A percentile compares a stretch with the other conserved stretches of the same genome.
phyloP scores from a whole-genome alignment of 2,329 filamentous ascomycete species.

The Pyricularia sp. region DNA sequence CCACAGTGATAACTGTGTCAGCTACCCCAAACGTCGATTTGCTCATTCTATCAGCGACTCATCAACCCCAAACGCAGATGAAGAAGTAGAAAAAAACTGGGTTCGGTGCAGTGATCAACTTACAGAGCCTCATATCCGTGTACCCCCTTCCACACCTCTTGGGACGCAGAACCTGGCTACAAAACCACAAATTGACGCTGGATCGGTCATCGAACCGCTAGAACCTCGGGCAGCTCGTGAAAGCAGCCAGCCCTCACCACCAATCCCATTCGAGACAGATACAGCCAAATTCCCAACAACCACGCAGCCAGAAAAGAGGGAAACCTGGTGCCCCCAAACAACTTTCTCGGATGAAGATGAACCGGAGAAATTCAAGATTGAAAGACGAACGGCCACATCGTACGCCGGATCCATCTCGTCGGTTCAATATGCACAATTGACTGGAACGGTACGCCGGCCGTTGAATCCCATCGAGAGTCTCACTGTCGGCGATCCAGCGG shows the following conservation, averaged over 20 bases:
- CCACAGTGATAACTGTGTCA: not conserved
- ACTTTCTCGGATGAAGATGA: not conserved
- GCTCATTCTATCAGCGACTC: not conserved
- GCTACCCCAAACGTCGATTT: not conserved
- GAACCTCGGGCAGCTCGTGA: not conserved
- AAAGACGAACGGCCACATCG: not conserved
- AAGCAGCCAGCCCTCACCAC: not conserved
- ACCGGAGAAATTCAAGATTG: not conserved
- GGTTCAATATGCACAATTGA: not conserved
- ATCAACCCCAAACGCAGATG: not conserved
- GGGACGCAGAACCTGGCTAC: no score
- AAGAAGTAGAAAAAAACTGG: not conserved
- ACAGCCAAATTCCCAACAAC: not conserved
- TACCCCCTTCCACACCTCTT: not conserved
- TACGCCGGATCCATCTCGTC: not conserved
- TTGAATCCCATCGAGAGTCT: not conserved
- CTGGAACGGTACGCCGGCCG: not conserved
- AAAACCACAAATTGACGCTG: not conserved
- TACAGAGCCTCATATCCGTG: not conserved
- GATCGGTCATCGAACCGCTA: not conserved
- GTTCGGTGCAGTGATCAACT: not conserved
- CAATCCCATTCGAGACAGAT: no score
- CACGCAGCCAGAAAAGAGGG: not conserved
- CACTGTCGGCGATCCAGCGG: not conserved
- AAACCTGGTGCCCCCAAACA: not conserved